Conservation (phyloP, 2,329 filamentous ascomycete genomes). For the Fusarium poae region DNA sequence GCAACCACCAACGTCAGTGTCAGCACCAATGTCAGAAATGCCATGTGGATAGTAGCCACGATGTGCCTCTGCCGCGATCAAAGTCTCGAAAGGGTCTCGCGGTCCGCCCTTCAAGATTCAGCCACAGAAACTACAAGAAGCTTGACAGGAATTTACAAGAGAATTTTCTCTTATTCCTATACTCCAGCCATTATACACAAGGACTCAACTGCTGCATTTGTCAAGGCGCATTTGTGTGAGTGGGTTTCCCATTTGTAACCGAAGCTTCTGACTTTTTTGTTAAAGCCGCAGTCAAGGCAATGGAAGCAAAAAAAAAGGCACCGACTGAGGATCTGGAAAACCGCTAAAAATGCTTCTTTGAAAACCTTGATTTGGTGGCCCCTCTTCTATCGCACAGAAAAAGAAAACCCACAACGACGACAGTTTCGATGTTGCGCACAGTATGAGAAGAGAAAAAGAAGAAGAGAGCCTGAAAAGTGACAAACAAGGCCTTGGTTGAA, state of each 20-base stretch:
- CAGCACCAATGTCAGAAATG: slow-evolving; percentile 22
- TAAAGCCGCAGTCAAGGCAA: slow-evolving; percentile 1
- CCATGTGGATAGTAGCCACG: slow-evolving; percentile 36
- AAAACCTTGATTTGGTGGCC: slow-evolving; percentile 32
- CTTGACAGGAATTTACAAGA: neutral
- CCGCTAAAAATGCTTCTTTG: slow-evolving; percentile 35
- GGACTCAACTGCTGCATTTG: slow-evolving; percentile 19
- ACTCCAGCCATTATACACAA: slow-evolving; percentile 1
- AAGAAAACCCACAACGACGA: slow-evolving; percentile 24
- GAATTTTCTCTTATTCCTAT: slow-evolving; percentile 22
- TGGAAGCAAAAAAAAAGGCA: neutral
- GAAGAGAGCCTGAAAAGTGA: slow-evolving; percentile 4
- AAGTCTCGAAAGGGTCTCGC: slow-evolving; percentile 23
- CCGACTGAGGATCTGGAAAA: slow-evolving; percentile 17
- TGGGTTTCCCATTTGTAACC: slow-evolving; percentile 20
- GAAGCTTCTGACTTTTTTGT: neutral
- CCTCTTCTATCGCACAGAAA: slow-evolving; percentile 18
- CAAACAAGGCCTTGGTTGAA: slow-evolving; percentile 20
- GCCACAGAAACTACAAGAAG: slow-evolving; percentile 8
- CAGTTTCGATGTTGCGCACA: slow-evolving; percentile 32
- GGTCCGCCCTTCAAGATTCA: slow-evolving; percentile 29
- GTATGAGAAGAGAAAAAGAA: slow-evolving; percentile 27
- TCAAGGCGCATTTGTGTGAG: slow-evolving; percentile 36
- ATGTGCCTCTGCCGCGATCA: slow-evolving; percentile 42
- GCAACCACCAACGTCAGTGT: slow-evolving; percentile 15